Conservation (phyloP, 805 yeast species). For the Cyberlindnera xylosilytica region DNA sequence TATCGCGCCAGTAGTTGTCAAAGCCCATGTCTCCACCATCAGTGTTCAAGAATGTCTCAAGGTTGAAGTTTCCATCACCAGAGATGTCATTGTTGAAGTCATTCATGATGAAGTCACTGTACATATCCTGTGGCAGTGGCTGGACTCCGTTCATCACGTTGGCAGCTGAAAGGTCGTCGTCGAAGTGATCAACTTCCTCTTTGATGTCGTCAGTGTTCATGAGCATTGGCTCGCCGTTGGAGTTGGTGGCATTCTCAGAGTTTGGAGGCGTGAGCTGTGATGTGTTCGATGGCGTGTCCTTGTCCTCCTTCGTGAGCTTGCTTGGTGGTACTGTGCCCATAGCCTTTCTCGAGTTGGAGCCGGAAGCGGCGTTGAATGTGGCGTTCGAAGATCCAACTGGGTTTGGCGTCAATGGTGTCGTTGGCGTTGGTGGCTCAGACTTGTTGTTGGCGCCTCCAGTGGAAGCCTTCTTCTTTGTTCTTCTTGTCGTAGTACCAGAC, state of each 20-base stretch:
- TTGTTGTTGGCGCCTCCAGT: slow-evolving; percentile 20
- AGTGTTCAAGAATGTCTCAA: slow-evolving; percentile 42
- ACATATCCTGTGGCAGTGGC: slow-evolving; percentile 30
- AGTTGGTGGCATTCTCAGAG: slow-evolving; percentile 27
- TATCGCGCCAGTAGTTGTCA: slow-evolving; percentile 41
- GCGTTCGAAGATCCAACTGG: slow-evolving; percentile 8
- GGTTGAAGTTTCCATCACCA: slow-evolving; percentile 39
- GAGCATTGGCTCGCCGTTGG: slow-evolving; percentile 12
- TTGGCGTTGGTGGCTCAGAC: slow-evolving; percentile 41
- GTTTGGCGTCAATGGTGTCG: slow-evolving; percentile 37
- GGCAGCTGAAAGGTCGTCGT: slow-evolving; percentile 8
- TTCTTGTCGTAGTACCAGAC: too few species aligned
- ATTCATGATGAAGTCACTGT: slow-evolving; percentile 31
- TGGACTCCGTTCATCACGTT: slow-evolving; percentile 19
- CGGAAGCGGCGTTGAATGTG: background rate
- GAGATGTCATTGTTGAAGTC: slow-evolving; percentile 32
- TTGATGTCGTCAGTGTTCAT: slow-evolving; percentile 11
- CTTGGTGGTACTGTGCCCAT: slow-evolving; percentile 10
- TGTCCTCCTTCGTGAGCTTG: slow-evolving; percentile 14
- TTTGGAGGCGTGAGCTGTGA: slow-evolving; percentile 29
- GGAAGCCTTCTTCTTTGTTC: slow-evolving; percentile 17
- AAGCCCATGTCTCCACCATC: slow-evolving; percentile 33
- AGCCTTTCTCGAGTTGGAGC: slow-evolving; percentile 3
- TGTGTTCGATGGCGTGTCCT: slow-evolving; percentile 21
- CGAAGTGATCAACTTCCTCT: background rate